Evolutionary conservation across 306 rosid genomes (phyloP).

Genomic region (Citrullus mucosospermus): DNA sequence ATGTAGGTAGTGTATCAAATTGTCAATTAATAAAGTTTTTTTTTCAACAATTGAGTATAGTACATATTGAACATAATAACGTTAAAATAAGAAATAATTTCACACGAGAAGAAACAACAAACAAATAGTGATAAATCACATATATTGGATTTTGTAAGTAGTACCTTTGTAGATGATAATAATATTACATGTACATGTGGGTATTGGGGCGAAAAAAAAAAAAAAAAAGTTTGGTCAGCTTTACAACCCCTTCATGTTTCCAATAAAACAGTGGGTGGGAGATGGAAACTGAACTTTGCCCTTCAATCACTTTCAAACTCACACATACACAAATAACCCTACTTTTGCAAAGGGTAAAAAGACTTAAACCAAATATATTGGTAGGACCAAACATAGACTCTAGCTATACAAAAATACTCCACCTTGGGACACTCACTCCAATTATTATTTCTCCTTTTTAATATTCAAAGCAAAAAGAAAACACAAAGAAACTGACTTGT

Average conservation of each 20-base stretch:
- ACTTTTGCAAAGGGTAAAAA: background rate
- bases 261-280: constrained; percentile 4
- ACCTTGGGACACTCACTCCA: background rate
- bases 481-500: background rate
- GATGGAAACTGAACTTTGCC: background rate
- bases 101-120: background rate
- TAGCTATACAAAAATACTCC: background rate
- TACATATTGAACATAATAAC: background rate
- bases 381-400: background rate
- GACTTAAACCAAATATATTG: background rate
- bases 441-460: background rate
- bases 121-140: background rate
- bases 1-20: background rate
- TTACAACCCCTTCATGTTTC: background rate
- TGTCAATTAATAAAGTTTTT: background rate
- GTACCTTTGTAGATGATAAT: background rate
- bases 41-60: background rate
- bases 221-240: background rate
- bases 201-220: background rate
- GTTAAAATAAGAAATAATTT: background rate
- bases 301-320: background rate
- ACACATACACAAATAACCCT: background rate
- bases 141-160: background rate
- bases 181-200: background rate
- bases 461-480: background rate